These are phyloP conservation scores for Acer negundo DNA, from an alignment of 345 rosid species.

Conservation along the genomic window DNA sequence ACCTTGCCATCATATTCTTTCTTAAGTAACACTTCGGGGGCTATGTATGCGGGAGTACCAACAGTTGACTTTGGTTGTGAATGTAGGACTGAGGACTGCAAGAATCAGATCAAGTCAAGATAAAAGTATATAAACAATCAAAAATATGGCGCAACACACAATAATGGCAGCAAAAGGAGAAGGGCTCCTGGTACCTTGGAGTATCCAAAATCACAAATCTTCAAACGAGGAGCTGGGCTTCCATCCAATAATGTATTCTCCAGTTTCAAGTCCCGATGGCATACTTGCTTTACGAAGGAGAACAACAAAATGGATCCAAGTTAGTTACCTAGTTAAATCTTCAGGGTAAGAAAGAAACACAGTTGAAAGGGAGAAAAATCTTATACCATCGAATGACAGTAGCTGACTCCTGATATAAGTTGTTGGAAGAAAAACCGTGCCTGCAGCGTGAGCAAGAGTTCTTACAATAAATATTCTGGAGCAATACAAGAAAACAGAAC, in stretches of 20 bases:
- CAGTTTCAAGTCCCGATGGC: conserved; percentile 93
- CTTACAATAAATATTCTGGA: neutral
- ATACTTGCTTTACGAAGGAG: conserved; percentile 67
- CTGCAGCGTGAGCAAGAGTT: conserved; percentile 33
- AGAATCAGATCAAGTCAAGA: conserved; percentile 18
- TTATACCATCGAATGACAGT: conserved; percentile 71
- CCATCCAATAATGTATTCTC: conserved; percentile 98
- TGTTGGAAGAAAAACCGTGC: conserved; percentile 86
- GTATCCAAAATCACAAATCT: conserved; percentile 99
- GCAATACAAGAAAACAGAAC: neutral
- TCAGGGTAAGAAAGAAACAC: neutral
- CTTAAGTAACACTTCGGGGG: conserved; percentile 96
- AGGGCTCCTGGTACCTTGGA: conserved; percentile 64
- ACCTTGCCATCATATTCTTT: conserved; percentile 99
- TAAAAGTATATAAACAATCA: conserved; percentile 9
- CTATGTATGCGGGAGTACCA: conserved; percentile 99
- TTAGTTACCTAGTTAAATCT: conserved; percentile 12
- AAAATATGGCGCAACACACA: neutral
- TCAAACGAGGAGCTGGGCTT: conserved; percentile 90
- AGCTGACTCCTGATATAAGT: conserved; percentile 80
- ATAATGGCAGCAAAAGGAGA: conserved; percentile 8
- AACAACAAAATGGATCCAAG: conserved; percentile 7
- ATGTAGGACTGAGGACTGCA: conserved; percentile 91
- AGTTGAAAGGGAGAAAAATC: conserved; percentile 1
- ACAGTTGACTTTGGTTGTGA: conserved; percentile 98